phyloP scores from a whole-genome alignment of 371 early-diverging fungal genomes.

The Mucor lusitanicus region DNA sequence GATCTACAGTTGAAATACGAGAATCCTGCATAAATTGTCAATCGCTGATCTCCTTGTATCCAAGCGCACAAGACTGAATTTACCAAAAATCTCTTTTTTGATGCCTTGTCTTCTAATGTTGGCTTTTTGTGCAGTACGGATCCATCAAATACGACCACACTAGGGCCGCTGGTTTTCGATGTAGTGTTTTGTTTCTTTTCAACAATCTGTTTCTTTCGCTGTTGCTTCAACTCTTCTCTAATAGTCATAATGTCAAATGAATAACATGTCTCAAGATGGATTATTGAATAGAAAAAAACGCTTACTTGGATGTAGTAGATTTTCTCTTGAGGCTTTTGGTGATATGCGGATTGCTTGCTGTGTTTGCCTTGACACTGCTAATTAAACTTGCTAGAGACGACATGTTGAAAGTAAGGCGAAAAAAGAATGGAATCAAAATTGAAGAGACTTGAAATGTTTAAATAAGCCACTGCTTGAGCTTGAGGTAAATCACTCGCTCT shows the following conservation, averaged over 20 bases:
- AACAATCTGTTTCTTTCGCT: slow-evolving; percentile 3
- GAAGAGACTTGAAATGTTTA: neutral
- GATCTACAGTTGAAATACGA: slow-evolving; percentile 26
- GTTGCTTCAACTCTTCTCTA: slow-evolving; percentile 6
- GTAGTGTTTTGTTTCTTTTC: neutral
- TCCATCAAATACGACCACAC: slow-evolving; percentile 47
- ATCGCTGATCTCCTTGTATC: neutral
- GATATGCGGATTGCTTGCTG: slow-evolving; percentile 32
- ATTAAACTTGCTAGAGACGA: slow-evolving; percentile 43
- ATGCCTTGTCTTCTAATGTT: slow-evolving; percentile 24
- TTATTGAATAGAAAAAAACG: too few relatives aligned
- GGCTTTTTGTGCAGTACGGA: slow-evolving; percentile 31
- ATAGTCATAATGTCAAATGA: neutral
- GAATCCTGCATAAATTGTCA: slow-evolving; percentile 28
- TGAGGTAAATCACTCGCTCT: neutral
- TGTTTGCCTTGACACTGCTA: slow-evolving; percentile 42
- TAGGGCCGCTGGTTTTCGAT: slow-evolving; percentile 21
- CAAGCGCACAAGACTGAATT: neutral
- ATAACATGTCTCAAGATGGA: neutral
- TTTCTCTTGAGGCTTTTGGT: slow-evolving; percentile 32
- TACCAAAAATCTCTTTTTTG: slow-evolving; percentile 48
- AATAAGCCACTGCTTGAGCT: neutral
- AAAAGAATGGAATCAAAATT: neutral
- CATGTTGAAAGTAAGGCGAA: slow-evolving; percentile 13
- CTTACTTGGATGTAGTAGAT: slow-evolving; percentile 16